Base-by-base conservation (phyloP, 1,139 yeast species). In the Kodamaea sp. region DNA sequence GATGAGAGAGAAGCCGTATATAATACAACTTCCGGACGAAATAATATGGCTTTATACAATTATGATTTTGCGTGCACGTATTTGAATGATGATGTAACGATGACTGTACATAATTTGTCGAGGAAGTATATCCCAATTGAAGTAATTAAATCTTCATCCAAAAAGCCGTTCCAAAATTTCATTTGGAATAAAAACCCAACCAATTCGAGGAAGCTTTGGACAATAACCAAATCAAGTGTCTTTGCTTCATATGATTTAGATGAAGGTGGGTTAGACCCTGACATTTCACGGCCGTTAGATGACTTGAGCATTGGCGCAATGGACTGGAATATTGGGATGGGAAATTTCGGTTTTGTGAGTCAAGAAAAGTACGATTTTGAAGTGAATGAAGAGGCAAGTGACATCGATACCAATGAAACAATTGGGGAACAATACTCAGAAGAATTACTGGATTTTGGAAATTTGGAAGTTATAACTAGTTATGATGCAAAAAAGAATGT, bases 61-160 rank as follows among this genome's bases (percentile, higher is more conserved):
- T 79, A 88, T 25, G 82, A 85, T 48, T 71, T 89, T 50, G 96
- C 95, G 0, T 76, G 86, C 36, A 83, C 84, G 57, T 85, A 83
- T 43, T 66, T 86, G 49, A 84, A 83, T 41, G 90, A 84, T 50
- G 96, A 87, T 53, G 76, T 87, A 8, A 74, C 81, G 12, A 73
- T 88, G 6, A 79, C 84, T 31, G 73, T 88, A 2, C 92, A 88
- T 77, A 81, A 82, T 37, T 67, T 90, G 35, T 73, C 75, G 32
- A 67, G 97, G 44, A 86, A 82, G 48, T 83, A 75, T 54, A 76
- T 90, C 9, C 96, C 98, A 0, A 73, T 75, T 37, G 79, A 83
- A 52, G 72, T 81, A 4, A 65, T 87, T 28, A 80, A 78, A 69
- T 69, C 75, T 22, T 67, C 72, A 29, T 75, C 78, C 2, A 65